Evolutionary conservation across 768 basidiomycete genomes (phyloP), one percentile per base, ranked within the genome.

Genomic region (Tricholomella constricta): DNA sequence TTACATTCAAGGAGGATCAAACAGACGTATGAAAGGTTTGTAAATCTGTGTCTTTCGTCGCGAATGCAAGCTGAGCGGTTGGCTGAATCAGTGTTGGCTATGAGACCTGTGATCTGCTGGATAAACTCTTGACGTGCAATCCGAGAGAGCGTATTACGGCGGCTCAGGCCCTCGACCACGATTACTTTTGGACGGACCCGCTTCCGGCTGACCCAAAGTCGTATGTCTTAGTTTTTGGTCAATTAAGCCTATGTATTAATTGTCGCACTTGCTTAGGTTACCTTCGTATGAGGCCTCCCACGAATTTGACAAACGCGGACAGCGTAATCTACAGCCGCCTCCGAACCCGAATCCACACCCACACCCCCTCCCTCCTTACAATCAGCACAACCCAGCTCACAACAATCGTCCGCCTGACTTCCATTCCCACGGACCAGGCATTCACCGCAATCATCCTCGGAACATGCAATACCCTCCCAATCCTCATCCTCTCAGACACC

Each of bases 111-210:
- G 92, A 96, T 65, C 74, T 98, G 22, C 63, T 97, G 57, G 93
- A 94, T 60, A 86, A 84, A 62, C 72, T 98, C 31, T 73, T 98
- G 23, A 84, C 78, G 0, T 87, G 93, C 60, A 90, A 98, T 66
- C 96, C 96, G 2, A 77, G 78, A 55, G 82, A 89, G 51, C 81
- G 96, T 17, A 80, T 94, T 35, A 94, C 94, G 1, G 96, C 96
- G 8, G 70, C 81, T 2, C 80, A 92, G 52, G 95, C 95, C 0
- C 78, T 98, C 47, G 88, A 94, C 60, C 94, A 98, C 65, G 86
- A 90, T 17, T 98, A 94, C 74, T 97, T 98, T 69, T 97, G 92
- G 91, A 86, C 85, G 0, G 86, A 91, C 57, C 95, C 96, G 0
- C 62, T 93, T 32, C 91, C 94, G 31, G 89, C 89, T 19, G 89